Evolutionary conservation across 805 yeast genomes (phyloP), one percentile per base, ranked within the genome.

Genomic region (Pichia cabralensis): DNA sequence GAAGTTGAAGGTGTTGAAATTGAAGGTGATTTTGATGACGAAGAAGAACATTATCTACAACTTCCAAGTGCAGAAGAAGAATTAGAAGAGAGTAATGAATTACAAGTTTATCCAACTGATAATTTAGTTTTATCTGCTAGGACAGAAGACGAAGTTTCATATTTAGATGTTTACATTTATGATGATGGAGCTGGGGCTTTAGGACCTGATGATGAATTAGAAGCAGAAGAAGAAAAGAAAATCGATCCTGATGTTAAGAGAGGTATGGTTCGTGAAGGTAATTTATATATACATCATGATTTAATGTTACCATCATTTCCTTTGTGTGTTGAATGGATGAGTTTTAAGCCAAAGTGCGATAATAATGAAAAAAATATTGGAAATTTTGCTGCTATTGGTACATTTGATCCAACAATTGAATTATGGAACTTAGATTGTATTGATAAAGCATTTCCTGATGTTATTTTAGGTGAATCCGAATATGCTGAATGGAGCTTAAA

Each of bases 251-350:
- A 79, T 54, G 83, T 76, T 12, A 81, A 82, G 32, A 72, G 67
- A 44, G 94, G 89, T 10, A 55, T 74, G 49, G 69, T 71, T 26
- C 71, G 94, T 62, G 92, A 75, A 31, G 71, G 79, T 35, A 74
- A 78, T 25, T 62, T 92, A 43, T 92, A 92, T 52, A 92, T 89
- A 33, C 98, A 92, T 55, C 98, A 92, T 58, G 98, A 92, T 56
- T 61, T 89, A 47, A 85, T 92, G 96, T 69, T 92, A 41, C 98
- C 98, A 1, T 81, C 96, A 2, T 89, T 92, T 69, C 98, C 98
- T 27, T 68, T 92, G 41, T 85, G 96, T 55, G 88, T 88, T 22
- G 98, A 92, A 59, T 89, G 97, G 97, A 57, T 92, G 43, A 81
- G 84, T 56, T 81, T 70, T 55, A 69, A 65, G 41, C 89, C 94